Base-by-base conservation (phyloP, 192 early-diverging fungal genomes). In the Umbelopsis vinacea region DNA sequence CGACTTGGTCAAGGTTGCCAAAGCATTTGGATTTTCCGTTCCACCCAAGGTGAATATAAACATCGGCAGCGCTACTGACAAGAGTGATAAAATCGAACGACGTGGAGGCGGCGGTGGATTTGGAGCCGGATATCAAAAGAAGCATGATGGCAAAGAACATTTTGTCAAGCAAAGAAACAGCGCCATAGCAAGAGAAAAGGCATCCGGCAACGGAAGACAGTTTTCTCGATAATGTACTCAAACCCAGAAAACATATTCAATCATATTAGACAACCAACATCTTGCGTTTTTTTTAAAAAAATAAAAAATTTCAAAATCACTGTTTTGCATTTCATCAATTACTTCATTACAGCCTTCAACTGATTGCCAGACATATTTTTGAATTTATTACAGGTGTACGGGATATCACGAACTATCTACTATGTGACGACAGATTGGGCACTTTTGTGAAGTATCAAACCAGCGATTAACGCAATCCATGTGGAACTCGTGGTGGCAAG, bases 21-120 rank as follows among this genome's bases (percentile, higher is more conserved):
- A 89, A 78, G 90, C 97, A 8, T 98, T 96, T 88, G 98, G 98
- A 2, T 98, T 99, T 73, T 91, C 91, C 8, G 93, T 97, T 19
- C 96, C 96, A 21, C 98, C 98, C 9, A 93, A 91, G 78, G 97
- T 98, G n/a, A 97, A 96, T 77, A 82, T 88, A 48, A 81, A 73
- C 40, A 82, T 88, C 21, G 84, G 80, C n/a, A 82, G 77, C 21
- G 81, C 78, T 24, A 78, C 76, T 68, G 76, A 74, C 37, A 71
- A 71, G 52, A 63, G 57, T 63, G 33, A 70, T n/a, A 70, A 70
- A 37, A 55, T 71, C 12, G 71, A 71, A 43, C 71, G 71, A 57
- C 71, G 71, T 46, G 71, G 71, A n/a, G 71, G 71, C 11, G 71
- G 71, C 17, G 71, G 71, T 26, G 71, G 71, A 46, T 60, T 71